These are phyloP conservation scores for Sanghuangporus sanghuang DNA, from an alignment of 1,284 basidiomycete species.

Conservation along the genomic window DNA sequence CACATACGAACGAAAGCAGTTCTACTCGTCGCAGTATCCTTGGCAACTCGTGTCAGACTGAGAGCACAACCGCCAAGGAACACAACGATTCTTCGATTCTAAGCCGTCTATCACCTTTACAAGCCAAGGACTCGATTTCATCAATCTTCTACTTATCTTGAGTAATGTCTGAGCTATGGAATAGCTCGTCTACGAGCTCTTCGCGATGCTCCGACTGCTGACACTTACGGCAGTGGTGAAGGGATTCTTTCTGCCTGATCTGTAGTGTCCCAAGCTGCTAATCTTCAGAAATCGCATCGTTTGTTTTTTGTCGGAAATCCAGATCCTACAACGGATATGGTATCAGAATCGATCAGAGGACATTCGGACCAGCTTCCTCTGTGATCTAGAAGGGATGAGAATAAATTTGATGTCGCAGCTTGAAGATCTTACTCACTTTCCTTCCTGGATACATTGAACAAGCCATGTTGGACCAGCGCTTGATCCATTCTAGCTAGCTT, in stretches of 20 bases:
- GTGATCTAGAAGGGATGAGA: neutral
- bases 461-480: neutral
- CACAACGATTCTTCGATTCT: no score
- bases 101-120: no score
- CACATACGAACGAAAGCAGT: neutral
- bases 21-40: neutral
- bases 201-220: no score
- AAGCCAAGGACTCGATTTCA: no score
- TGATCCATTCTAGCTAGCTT: constrained; percentile 1
- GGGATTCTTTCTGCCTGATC: neutral
- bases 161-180: no score
- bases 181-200: no score
- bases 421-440: neutral
- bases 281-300: neutral
- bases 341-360: neutral
- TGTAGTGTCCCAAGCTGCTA: neutral
- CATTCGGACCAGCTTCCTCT: neutral
- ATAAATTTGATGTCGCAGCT: neutral
- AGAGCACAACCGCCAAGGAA: no score
- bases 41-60: neutral
- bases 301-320: neutral
- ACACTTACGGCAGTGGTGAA: no score
- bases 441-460: neutral
- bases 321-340: neutral
- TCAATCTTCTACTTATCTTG: no score